These are phyloP conservation scores for Suillus fuscotomentosus DNA, from an alignment of 768 basidiomycete genomes.

Conservation along the genomic window DNA sequence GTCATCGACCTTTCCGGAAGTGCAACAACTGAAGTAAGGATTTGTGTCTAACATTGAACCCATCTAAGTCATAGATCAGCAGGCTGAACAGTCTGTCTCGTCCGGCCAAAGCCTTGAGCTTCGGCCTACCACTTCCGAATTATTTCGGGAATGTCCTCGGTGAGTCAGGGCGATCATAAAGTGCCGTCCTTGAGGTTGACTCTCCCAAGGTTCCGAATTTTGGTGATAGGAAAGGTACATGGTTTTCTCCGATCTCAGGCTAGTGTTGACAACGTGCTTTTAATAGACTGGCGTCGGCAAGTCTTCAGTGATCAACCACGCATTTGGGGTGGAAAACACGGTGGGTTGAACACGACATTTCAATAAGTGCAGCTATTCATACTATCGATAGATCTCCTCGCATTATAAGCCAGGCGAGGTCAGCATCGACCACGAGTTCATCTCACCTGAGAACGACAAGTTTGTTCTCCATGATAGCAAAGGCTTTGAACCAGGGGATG, in stretches of 20 bases:
- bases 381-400: not conserved
- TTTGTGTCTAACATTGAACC: not conserved
- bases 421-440: conserved; percentile 9
- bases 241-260: not conserved
- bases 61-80: not conserved
- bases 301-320: not conserved
- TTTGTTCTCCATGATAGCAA: conserved; percentile 16
- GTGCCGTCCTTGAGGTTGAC: not conserved
- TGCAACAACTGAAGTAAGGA: not conserved
- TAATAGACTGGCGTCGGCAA: not conserved
- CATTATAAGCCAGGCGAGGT: conserved; percentile 6
- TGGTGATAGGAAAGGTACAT: not conserved
- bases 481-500: conserved; percentile 16
- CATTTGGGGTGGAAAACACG: not conserved
- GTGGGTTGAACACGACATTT: not conserved
- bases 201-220: not conserved
- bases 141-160: not conserved
- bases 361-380: not conserved
- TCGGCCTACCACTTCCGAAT: not conserved
- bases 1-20: not conserved
- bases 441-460: conserved; percentile 5
- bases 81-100: not conserved
- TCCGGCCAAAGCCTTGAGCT: not conserved
- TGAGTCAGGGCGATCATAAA: not conserved
- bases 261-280: not conserved